These are phyloP conservation scores for Colletotrichum eleusines DNA, from an alignment of 2,329 filamentous ascomycete species.

Conservation along the genomic window DNA sequence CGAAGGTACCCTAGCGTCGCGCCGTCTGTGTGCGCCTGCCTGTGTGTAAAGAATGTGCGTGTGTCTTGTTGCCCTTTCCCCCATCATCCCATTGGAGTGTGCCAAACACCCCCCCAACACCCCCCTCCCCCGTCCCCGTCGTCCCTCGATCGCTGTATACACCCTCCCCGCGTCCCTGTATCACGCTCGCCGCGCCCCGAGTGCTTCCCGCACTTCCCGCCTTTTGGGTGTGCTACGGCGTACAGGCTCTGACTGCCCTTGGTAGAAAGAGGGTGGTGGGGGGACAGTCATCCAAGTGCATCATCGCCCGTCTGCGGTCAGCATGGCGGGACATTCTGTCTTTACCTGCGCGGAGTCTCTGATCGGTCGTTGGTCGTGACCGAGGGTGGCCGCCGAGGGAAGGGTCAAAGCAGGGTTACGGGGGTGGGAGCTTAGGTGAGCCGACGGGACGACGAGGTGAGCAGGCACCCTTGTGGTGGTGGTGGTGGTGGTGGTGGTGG, in stretches of 20 bases:
- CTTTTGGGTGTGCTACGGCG: not conserved
- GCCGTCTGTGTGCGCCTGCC: not conserved
- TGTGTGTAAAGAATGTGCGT: not conserved
- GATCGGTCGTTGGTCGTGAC: not conserved
- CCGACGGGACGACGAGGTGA: not conserved
- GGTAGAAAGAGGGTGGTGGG: not conserved
- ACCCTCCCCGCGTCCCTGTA: not conserved
- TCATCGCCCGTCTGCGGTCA: not conserved
- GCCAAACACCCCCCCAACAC: too few relatives aligned
- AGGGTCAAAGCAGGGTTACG: not conserved
- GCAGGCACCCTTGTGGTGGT: not conserved
- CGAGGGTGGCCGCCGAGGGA: not conserved
- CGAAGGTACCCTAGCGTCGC: constrained; percentile 29
- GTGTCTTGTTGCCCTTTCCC: not conserved
- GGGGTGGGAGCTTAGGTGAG: not conserved
- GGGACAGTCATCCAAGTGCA: not conserved
- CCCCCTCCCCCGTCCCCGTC: too few relatives aligned
- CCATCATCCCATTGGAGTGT: not conserved
- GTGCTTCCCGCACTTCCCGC: constrained; percentile 7
- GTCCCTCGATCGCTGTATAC: not conserved
- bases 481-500: too few relatives aligned
- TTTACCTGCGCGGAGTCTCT: not conserved
- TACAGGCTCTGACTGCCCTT: not conserved
- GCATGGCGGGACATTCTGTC: not conserved
- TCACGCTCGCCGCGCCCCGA: not conserved